phyloP scores from a whole-genome alignment of 2,329 filamentous ascomycete species.

The Neospermospora avenae region DNA sequence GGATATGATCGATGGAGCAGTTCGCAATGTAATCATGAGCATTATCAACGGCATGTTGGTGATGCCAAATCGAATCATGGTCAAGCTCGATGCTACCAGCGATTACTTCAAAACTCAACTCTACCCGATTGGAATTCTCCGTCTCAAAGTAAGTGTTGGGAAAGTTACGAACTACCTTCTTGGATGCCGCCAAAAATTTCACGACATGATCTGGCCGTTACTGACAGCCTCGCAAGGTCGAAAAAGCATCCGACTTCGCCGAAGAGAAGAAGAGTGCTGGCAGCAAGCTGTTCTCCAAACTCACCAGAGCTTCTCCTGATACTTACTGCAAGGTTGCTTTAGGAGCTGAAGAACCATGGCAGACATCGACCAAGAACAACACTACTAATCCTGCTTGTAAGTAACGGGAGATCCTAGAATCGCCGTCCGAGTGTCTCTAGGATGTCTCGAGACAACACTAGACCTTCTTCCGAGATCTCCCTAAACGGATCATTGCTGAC shows the following conservation, averaged over 20 bases:
- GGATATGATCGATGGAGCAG: slow-evolving; percentile 12
- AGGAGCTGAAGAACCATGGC: slow-evolving; percentile 13
- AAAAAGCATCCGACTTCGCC: slow-evolving; percentile 13
- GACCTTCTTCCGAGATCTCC: too few relatives aligned
- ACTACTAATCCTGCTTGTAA: slow-evolving; percentile 12
- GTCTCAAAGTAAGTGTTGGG: slow-evolving; percentile 4
- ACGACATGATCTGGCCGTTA: too few relatives aligned
- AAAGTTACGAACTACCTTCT: too few relatives aligned
- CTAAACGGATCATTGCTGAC: too few relatives aligned
- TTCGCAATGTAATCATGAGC: slow-evolving; percentile 11
- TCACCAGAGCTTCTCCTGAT: slow-evolving; percentile 11
- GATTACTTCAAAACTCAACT: slow-evolving; percentile 18
- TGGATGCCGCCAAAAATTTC: too few relatives aligned
- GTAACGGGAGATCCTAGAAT: too few relatives aligned
- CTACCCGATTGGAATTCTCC: slow-evolving; percentile 11
- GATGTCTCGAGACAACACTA: too few relatives aligned
- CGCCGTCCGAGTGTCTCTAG: too few relatives aligned
- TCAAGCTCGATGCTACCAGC: slow-evolving; percentile 15
- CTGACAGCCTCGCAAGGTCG: neutral
- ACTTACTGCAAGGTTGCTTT: slow-evolving; percentile 10
- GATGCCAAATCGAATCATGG: slow-evolving; percentile 12
- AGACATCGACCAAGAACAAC: slow-evolving; percentile 12
- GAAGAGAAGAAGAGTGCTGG: slow-evolving; percentile 5
- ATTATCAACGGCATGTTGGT: slow-evolving; percentile 15
- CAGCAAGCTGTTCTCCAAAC: slow-evolving; percentile 15